phyloP scores from a whole-genome alignment of 2,329 filamentous ascomycete species.

The Neonectria magnoliae region DNA sequence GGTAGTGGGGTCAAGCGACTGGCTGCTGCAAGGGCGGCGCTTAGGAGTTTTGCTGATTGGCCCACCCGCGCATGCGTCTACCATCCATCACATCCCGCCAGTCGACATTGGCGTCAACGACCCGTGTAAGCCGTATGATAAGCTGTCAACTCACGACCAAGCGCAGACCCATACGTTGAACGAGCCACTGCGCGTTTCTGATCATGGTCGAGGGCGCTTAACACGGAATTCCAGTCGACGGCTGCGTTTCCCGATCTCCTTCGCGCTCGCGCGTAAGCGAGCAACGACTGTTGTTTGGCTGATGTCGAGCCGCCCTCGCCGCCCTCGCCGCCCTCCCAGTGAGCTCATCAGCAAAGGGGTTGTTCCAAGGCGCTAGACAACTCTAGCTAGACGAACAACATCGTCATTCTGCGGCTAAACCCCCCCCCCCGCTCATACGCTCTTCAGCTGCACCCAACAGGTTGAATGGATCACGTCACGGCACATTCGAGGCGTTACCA shows the following conservation, averaged over 20 bases:
- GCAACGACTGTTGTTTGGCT: not conserved
- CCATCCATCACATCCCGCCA: slow-evolving; percentile 38
- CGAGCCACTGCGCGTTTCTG: not conserved
- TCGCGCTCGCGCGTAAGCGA: slow-evolving; percentile 8
- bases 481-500: not conserved
- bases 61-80: slow-evolving; percentile 24
- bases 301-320: slow-evolving; percentile 4
- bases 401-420: slow-evolving; percentile 29
- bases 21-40: slow-evolving; percentile 44
- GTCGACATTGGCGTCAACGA: slow-evolving; percentile 33
- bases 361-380: slow-evolving; percentile 9
- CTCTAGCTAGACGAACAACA: slow-evolving; percentile 20
- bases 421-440: slow-evolving; percentile 5
- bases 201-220: slow-evolving; percentile 6
- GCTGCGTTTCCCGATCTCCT: slow-evolving; percentile 8
- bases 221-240: not conserved
- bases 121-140: slow-evolving; percentile 18
- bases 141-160: slow-evolving; percentile 5
- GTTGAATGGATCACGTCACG: slow-evolving; percentile 21
- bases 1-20: slow-evolving; percentile 40
- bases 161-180: slow-evolving; percentile 8
- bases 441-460: slow-evolving; percentile 12
- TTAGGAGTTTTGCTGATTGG: slow-evolving; percentile 44
- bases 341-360: not conserved
- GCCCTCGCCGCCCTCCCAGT: slow-evolving; percentile 7